These are phyloP conservation scores for Dianthus caryophyllus DNA, from an alignment of 148 eudicot species.

Conservation along the genomic window DNA sequence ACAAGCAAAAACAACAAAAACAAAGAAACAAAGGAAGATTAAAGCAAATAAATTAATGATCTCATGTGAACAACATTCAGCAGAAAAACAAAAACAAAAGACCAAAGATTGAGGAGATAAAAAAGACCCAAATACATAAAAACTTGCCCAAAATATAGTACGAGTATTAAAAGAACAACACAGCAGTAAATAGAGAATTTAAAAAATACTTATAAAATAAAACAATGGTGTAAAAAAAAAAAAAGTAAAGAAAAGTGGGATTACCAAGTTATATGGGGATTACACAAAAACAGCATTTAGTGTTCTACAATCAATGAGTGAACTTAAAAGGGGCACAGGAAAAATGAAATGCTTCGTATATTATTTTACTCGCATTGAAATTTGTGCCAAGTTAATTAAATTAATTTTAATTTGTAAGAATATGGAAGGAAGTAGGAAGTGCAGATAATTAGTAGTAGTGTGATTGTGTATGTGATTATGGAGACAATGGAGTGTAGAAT, in stretches of 20 bases:
- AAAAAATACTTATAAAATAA: neutral
- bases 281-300: slow-evolving; percentile 2
- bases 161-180: neutral
- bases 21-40: neutral
- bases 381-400: neutral
- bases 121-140: too few species aligned
- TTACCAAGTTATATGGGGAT: neutral
- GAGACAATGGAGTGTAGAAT: too few species aligned
- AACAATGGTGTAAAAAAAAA: neutral
- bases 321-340: neutral
- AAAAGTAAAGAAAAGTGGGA: neutral
- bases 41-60: too few species aligned
- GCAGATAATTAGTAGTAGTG: neutral
- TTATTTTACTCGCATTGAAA: neutral
- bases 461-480: neutral
- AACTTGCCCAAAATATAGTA: too few species aligned
- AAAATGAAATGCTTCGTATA: neutral
- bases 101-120: too few species aligned
- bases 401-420: too few species aligned
- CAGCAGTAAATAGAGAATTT: neutral
- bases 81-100: too few species aligned
- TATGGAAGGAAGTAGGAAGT: neutral
- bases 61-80: too few species aligned
- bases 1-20: neutral
- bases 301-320: neutral